Evolutionary conservation across 495 filamentous ascomycete genomes (phyloP).

Genomic region (Terfezia boudieri): DNA sequence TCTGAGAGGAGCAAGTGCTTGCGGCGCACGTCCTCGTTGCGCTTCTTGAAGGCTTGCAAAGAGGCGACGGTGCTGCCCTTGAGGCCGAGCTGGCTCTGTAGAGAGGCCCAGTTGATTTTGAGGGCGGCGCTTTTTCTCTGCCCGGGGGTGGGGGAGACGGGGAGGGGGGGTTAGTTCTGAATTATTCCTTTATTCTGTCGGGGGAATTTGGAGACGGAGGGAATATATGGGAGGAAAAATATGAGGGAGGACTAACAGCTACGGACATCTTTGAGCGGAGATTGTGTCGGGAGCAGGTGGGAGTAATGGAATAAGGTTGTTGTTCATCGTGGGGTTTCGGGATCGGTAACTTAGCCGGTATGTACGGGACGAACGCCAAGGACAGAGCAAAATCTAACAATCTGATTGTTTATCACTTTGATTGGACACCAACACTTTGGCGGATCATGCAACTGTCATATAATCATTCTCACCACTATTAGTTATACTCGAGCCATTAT

Average conservation of each 20-base stretch:
- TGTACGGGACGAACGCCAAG: background rate
- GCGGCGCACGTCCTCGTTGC: slow-evolving; percentile 95
- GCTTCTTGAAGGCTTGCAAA: slow-evolving; percentile 94
- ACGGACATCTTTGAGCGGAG: background rate
- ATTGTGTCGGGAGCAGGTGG: background rate
- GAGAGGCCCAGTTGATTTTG: slow-evolving; percentile 96
- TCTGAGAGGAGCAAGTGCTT: slow-evolving; percentile 60
- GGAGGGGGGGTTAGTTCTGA: background rate
- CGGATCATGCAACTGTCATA: no score
- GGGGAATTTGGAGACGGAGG: background rate
- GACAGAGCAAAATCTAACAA: no score
- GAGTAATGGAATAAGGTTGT: background rate
- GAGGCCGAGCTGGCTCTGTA: slow-evolving; percentile 79
- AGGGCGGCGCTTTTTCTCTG: slow-evolving; percentile 96
- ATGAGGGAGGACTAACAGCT: background rate
- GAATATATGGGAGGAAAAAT: no score
- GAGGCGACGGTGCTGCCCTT: slow-evolving; percentile 78
- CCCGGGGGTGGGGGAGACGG: slow-evolving; percentile 3
- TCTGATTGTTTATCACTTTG: no score
- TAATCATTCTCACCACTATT: no score
- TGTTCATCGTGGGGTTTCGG: background rate
- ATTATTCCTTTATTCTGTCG: background rate
- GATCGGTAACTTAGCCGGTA: background rate
- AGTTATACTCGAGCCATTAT: no score
- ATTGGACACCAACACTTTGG: no score